phyloP scores from a whole-genome alignment of 2,329 filamentous ascomycete genomes.

The Harringtonia lauricola region DNA sequence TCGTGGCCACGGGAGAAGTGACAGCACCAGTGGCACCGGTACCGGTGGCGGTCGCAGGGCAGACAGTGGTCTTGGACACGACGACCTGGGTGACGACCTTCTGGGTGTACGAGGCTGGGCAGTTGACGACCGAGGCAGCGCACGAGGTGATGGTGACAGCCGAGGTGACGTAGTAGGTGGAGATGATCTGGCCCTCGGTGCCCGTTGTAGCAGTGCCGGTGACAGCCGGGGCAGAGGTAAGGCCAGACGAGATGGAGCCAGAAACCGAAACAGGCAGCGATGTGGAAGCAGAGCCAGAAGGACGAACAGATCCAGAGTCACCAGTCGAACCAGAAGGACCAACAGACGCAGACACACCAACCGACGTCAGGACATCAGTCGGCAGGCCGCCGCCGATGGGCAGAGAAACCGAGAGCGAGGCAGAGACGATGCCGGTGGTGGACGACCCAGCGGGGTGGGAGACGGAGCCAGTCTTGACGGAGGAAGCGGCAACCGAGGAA shows the following conservation, averaged over 20 bases:
- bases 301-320: not conserved
- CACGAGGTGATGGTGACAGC: constrained; percentile 19
- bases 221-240: constrained; percentile 7
- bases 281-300: not conserved
- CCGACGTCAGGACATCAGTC: too few species aligned
- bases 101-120: constrained; percentile 19
- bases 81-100: constrained; percentile 17
- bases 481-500: not conserved
- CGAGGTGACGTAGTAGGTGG: constrained; percentile 14
- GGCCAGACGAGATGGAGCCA: not conserved
- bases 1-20: not conserved
- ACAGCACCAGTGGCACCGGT: constrained; percentile 2
- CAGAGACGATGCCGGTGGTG: not conserved
- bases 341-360: too few species aligned
- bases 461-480: constrained; percentile 1
- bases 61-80: constrained; percentile 15
- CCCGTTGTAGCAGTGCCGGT: constrained; percentile 4
- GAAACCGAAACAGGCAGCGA: constrained; percentile 2
- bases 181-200: constrained; percentile 12
- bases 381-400: too few species aligned
- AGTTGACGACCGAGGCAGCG: constrained; percentile 18
- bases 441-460: constrained; percentile 2
- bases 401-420: not conserved
- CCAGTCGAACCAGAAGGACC: not conserved
- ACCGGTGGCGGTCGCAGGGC: constrained; percentile 12